Base-by-base conservation (phyloP, 352 stramenopile genomes). In the Thalassiosira sp. region DNA sequence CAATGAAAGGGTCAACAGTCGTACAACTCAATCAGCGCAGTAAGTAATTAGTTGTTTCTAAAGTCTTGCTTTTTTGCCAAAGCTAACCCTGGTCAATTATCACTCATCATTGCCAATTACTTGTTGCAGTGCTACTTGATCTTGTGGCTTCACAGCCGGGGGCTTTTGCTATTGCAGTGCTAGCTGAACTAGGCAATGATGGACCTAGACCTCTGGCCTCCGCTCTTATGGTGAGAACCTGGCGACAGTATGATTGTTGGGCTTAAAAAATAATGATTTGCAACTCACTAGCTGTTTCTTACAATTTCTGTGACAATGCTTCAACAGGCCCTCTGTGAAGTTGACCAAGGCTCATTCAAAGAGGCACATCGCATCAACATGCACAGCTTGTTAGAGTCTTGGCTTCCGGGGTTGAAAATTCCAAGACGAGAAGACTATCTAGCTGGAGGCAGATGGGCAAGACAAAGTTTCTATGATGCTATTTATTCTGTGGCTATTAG, bases 1-100 rank as follows among this genome's bases (percentile, higher is more conserved):
- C 86, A 5, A 88, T 94, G 79, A 92, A 92, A 72, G 80, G 80
- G n/a, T 91, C 82, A 3, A 91, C 88, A 5, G 89, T 94, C 33
- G 89, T 94, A 11, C 89, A 94, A 70, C 73, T 94, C 0, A 94
- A 94, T 62, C 89, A 94, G 72, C 63, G 89, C 46, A 92, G 43
- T 51, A 51, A 51, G 43, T 51, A 51, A 7, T 22, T n/a, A n/a
- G n/a, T n/a, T n/a, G n/a, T n/a, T n/a, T n/a, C n/a, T n/a, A n/a
- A n/a, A n/a, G n/a, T n/a, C n/a, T n/a, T n/a, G n/a, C n/a, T n/a
- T n/a, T n/a, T n/a, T n/a, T n/a, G n/a, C n/a, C n/a, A n/a, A n/a
- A n/a, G n/a, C n/a, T n/a, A n/a, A n/a, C n/a, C n/a, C n/a, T n/a
- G n/a, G n/a, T n/a, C n/a, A n/a, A n/a, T n/a, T n/a, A n/a, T n/a